Evolutionary conservation across 768 basidiomycete genomes (phyloP), one percentile per base, ranked within the genome.

Genomic region (Jaapia argillacea): DNA sequence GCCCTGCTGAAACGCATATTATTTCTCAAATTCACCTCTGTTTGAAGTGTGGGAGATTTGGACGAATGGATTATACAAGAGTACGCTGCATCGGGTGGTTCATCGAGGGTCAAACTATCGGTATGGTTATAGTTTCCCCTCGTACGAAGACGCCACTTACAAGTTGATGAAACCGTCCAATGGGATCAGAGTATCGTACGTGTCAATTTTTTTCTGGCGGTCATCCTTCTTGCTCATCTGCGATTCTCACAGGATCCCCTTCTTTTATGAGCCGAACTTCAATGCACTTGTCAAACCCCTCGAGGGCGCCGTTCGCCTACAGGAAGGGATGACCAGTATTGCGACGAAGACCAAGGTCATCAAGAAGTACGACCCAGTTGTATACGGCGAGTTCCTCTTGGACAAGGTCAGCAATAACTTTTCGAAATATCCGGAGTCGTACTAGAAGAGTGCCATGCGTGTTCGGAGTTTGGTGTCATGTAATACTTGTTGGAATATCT

Each of bases 231-330:
- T n/a, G n/a, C n/a, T n/a, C n/a, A n/a, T n/a, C n/a, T n/a, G 10
- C 31, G 43, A 14, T 14, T 24, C 35, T 21, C 37, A 5, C 45
- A 89, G 86, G 6, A 72, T 93, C 16, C 92, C 92, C 0, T 94
- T 94, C 65, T 96, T 96, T 70, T 94, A 86, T 49, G 92, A 94
- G 59, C 91, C 92, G 0, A 88, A 86, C 45, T 90, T 88, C 53
- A 67, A 79, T 46, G 85, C 90, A 0, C 45, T 65, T 2, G 65
- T 96, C 38, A 61, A 69, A 49, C 85, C 89, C 1, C 63, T 93
- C 4, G 65, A 68, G 3, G 79, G 79, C 4, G 79, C 77, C 0
- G 53, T 70, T 22, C 72, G 79, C 25, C 52, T 72, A 6, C 67
- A 66, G 44, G 51, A 60, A 12, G 56, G 55, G 23, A 53, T 49